Evolutionary conservation across 23 red algal genomes (phyloP).

Genomic region (Chondrus crispus): DNA sequence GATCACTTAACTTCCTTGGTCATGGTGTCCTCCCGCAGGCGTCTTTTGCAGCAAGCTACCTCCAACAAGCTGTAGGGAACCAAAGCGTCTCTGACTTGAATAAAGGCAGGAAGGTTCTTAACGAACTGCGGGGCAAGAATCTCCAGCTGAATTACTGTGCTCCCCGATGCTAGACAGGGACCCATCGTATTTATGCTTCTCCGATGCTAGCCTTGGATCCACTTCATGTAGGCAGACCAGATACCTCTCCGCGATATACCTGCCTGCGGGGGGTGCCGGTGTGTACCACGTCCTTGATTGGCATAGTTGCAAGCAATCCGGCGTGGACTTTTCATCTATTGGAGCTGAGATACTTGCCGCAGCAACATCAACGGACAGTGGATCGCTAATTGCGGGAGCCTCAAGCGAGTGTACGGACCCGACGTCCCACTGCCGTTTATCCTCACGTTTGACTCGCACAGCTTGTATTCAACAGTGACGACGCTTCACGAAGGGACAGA

Average conservation of each 20-base stretch:
- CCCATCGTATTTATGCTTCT: not conserved
- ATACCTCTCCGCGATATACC: not conserved
- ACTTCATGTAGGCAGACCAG: not conserved
- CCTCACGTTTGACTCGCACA: not conserved
- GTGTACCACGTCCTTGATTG: not conserved
- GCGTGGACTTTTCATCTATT: not conserved
- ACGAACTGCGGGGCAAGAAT: not conserved
- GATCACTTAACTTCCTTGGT: not conserved
- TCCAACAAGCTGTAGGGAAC: not conserved
- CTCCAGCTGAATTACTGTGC: not conserved
- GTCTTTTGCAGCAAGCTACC: not conserved
- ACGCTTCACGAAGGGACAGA: not conserved
- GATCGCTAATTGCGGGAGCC: not conserved
- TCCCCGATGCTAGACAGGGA: not conserved
- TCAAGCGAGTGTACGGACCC: not conserved
- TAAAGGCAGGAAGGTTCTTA: not conserved
- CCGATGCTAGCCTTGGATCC: not conserved
- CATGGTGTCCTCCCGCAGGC: not conserved
- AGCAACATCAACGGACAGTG: not conserved
- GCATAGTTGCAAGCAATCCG: not conserved
- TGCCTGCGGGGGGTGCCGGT: not conserved
- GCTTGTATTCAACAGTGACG: not conserved
- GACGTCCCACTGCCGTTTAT: not conserved
- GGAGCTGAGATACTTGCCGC: not conserved
- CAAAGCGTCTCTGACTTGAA: not conserved